Conservation (phyloP, 352 stramenopile species). For the Phytopythium kandeliae region DNA sequence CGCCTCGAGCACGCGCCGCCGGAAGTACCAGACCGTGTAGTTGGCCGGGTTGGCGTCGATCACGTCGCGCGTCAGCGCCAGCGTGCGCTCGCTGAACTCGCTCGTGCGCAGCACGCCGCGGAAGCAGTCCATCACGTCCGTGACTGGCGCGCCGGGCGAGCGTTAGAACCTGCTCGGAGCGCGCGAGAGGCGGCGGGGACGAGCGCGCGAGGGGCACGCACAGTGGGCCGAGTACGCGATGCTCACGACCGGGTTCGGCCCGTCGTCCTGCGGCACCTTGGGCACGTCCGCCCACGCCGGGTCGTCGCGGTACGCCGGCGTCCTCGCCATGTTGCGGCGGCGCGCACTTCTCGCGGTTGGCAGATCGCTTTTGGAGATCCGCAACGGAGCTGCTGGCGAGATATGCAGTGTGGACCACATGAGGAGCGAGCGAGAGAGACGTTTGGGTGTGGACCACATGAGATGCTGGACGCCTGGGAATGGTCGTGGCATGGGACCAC, state of each 20-base stretch:
- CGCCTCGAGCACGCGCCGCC: slow-evolving; percentile 85
- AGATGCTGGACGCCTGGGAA: too few relatives aligned
- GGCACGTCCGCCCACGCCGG: slow-evolving; percentile 71
- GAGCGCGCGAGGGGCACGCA: slow-evolving; percentile 25
- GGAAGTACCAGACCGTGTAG: slow-evolving; percentile 98
- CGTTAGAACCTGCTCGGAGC: too few relatives aligned
- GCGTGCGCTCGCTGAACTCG: slow-evolving; percentile 88
- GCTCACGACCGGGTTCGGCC: slow-evolving; percentile 68
- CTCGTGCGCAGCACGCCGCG: slow-evolving; percentile 88
- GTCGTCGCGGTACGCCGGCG: slow-evolving; percentile 60
- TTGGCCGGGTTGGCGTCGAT: slow-evolving; percentile 96
- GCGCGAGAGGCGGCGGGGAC: too few relatives aligned
- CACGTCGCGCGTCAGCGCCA: slow-evolving; percentile 90
- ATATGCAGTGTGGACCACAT: background rate
- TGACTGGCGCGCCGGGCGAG: slow-evolving; percentile 52
- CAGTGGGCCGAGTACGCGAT: slow-evolving; percentile 71
- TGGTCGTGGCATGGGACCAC: too few relatives aligned
- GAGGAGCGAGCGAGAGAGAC: background rate
- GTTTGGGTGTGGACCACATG: too few relatives aligned
- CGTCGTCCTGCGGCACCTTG: slow-evolving; percentile 82
- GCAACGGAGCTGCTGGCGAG: background rate
- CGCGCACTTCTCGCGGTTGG: background rate
- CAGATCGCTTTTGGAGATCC: background rate
- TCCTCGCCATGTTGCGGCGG: background rate
- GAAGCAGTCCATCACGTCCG: slow-evolving; percentile 93